phyloP scores from a whole-genome alignment of 495 filamentous ascomycete genomes.

The Penicillium cosmopolitanum region DNA sequence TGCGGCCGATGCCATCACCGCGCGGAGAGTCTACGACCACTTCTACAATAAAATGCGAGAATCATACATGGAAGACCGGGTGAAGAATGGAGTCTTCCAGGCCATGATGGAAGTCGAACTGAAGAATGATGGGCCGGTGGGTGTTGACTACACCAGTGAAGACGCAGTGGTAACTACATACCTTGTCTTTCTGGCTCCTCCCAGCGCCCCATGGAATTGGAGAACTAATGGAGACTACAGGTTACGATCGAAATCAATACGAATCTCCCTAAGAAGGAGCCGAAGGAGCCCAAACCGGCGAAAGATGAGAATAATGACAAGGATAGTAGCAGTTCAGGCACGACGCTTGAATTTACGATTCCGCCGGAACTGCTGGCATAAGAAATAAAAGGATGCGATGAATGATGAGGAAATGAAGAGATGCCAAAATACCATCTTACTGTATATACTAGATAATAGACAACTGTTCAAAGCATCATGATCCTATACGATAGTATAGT shows the following conservation, averaged over 20 bases:
- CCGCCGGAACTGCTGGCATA: conserved; percentile 46
- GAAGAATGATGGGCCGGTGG: conserved; percentile 93
- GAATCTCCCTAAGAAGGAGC: conserved; percentile 58
- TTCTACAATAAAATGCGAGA: conserved; percentile 79
- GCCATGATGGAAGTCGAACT: conserved; percentile 98
- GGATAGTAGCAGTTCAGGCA: conserved; percentile 15
- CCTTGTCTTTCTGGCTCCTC: conserved; percentile 38
- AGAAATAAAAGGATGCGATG: conserved; percentile 9
- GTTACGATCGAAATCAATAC: conserved; percentile 70
- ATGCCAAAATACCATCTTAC: not conserved
- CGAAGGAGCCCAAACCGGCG: conserved; percentile 24
- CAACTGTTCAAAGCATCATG: no score
- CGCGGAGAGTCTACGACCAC: conserved; percentile 77
- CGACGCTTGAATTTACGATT: conserved; percentile 41
- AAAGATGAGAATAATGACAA: conserved; percentile 25
- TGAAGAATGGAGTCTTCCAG: conserved; percentile 95
- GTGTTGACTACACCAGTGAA: conserved; percentile 67
- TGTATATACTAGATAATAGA: conserved; percentile 20
- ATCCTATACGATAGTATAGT: no score
- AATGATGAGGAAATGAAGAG: conserved; percentile 11
- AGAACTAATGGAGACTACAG: conserved; percentile 41
- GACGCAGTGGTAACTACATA: conserved; percentile 64
- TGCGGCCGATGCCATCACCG: conserved; percentile 75
- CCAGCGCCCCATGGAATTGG: conserved; percentile 21
- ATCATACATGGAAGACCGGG: conserved; percentile 71